Conservation (phyloP, 2,329 filamentous ascomycete species). For the Pseudocercospora musae region DNA sequence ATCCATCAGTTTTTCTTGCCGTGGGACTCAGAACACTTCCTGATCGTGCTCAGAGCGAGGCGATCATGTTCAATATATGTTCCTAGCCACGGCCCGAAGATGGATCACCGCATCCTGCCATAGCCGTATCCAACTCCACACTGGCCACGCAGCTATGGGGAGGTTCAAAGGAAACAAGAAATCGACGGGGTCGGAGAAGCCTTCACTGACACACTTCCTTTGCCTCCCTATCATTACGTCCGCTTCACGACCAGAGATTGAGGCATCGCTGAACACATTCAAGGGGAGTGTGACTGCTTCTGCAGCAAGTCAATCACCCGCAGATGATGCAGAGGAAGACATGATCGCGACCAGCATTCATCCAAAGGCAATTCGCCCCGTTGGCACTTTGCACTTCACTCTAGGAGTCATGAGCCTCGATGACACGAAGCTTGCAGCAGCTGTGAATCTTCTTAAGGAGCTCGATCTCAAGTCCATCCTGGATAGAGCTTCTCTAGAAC, state of each 20-base stretch:
- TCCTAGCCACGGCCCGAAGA: not conserved
- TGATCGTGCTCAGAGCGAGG: not conserved
- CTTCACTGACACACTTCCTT: conserved; percentile 68
- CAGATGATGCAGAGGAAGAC: not conserved
- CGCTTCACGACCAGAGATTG: conserved; percentile 61
- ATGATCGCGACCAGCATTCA: conserved; percentile 14
- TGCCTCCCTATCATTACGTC: conserved; percentile 68
- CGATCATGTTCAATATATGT: not conserved
- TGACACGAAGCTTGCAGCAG: conserved; percentile 49
- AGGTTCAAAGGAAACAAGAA: conserved; percentile 7
- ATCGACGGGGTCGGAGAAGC: conserved; percentile 34
- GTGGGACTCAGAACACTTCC: not conserved
- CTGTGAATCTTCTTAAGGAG: conserved; percentile 38
- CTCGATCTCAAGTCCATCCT: conserved; percentile 29
- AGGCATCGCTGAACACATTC: conserved; percentile 61
- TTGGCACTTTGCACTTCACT: conserved; percentile 80
- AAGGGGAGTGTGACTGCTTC: conserved; percentile 49
- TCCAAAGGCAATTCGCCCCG: conserved; percentile 64
- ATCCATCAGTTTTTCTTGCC: not conserved
- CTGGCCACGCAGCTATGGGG: not conserved
- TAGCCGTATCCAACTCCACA: not conserved
- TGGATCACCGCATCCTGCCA: not conserved
- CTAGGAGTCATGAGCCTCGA: conserved; percentile 79
- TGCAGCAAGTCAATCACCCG: not conserved
- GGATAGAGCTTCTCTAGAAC: not conserved